Conservation (phyloP, 2,329 filamentous ascomycete species). For the Penicillium sp. region DNA sequence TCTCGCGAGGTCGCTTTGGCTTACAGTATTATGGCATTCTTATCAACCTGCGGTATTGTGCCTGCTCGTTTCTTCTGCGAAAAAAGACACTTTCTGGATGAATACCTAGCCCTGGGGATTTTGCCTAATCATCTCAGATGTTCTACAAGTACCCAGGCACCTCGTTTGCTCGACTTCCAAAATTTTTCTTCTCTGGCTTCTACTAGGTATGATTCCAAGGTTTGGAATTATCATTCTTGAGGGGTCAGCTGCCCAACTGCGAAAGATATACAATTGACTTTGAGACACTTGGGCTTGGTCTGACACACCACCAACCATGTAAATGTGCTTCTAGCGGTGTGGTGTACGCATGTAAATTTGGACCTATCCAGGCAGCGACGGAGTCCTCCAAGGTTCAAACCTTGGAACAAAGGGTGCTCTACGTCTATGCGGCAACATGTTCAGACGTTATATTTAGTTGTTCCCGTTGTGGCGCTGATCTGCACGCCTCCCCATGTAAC, state of each 20-base stretch:
- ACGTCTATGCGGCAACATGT: neutral
- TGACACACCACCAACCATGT: conserved; percentile 25
- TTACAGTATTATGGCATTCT: too few species aligned
- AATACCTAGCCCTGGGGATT: too few species aligned
- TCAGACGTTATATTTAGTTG: neutral
- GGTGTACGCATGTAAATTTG: neutral
- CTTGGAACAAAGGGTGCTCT: neutral
- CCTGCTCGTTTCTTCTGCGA: too few species aligned
- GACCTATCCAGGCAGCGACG: neutral
- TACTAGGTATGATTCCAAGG: too few species aligned
- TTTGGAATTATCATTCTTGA: neutral
- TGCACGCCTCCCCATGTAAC: conserved; percentile 22
- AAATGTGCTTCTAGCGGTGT: neutral
- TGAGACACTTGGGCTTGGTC: conserved; percentile 3
- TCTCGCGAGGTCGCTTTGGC: neutral
- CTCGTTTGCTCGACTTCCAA: too few species aligned
- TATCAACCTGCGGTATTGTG: too few species aligned
- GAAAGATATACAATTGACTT: neutral
- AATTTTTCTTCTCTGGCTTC: neutral
- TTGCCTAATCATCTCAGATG: too few species aligned
- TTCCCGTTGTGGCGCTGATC: conserved; percentile 2
- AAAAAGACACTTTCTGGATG: too few species aligned
- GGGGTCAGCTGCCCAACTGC: neutral
- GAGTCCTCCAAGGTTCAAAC: neutral
- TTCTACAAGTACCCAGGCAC: too few species aligned